Evolutionary conservation across 805 yeast species (phyloP), one percentile per base, ranked within the genome.

Genomic region (Zygoascus tannicola): DNA sequence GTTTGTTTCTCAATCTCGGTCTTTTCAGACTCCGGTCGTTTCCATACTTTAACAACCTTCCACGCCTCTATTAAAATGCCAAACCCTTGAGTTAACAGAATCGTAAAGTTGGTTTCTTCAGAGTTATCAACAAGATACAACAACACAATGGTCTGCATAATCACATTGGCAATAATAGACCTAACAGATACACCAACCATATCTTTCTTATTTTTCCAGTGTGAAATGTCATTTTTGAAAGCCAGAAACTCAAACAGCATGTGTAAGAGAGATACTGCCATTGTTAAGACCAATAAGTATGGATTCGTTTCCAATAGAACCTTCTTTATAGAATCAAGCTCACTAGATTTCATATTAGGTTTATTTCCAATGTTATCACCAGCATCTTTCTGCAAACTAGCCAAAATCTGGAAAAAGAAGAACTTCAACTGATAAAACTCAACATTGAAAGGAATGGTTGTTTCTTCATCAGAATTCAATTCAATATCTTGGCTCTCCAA

Each of bases 1-100:
- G 70, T 67, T 52, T 63, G 62, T 43, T 56, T 58, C 49, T 67
- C 70, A 1, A 62, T 58, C 30, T 66, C 69, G 22, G 57, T 50
- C 20, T 67, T 55, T 37, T 57, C 57, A 44, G 61, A 57, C 51
- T 65, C 65, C 44, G 66, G 68, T 41, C 66, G 46, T 32, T 65
- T 61, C 3, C 64, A 54, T 19, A 62, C 59, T 28, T 67, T 66
- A 23, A 68, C 65, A 43, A 66, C 63, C 49, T 66, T 66, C 71
- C 71, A 68, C 4, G 69, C 69, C 48, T 68, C 71, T 5, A 68
- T 60, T 10, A 63, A 35, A 28, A 68, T 64, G 19, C 68, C 66
- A 38, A 63, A 33, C 4, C 68, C 68, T 46, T 65, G 70, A 1
- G 64, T 55, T 3, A 57, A 47, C 40, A 65, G 49, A 36, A 68